These are phyloP conservation scores for Abelmoschus esculentus DNA, from an alignment of 345 rosid species.

Conservation along the genomic window DNA sequence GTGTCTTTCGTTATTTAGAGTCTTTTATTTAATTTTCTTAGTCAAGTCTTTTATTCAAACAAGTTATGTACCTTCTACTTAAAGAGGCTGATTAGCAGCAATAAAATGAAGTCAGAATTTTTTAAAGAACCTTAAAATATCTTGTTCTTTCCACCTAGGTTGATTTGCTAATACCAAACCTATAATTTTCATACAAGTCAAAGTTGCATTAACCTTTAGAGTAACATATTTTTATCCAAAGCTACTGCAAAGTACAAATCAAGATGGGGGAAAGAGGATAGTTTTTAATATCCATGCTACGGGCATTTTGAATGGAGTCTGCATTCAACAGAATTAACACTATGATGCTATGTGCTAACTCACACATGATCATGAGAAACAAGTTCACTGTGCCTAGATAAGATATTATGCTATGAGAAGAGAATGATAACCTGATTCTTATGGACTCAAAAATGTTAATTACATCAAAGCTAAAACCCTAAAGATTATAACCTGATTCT, in stretches of 20 bases:
- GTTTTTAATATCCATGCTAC: not conserved
- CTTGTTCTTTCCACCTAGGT: not conserved
- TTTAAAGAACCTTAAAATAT: no score
- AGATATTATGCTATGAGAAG: not conserved
- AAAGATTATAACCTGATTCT: no score
- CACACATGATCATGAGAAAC: not conserved
- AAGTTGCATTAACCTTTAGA: not conserved
- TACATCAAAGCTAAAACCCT: not conserved
- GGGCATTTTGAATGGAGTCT: not conserved
- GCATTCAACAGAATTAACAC: not conserved
- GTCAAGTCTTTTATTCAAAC: no score
- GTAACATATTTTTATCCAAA: slow-evolving; percentile 1
- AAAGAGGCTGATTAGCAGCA: no score
- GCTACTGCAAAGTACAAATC: not conserved
- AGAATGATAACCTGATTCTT: not conserved
- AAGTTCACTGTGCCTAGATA: not conserved
- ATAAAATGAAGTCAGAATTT: no score
- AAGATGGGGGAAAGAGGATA: not conserved
- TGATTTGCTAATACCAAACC: not conserved
- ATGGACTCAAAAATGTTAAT: not conserved
- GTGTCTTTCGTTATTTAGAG: no score
- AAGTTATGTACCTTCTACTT: no score
- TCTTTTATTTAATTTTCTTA: no score
- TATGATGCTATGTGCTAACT: not conserved
- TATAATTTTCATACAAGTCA: not conserved